These are phyloP conservation scores for Metschnikowia rubicola DNA, from an alignment of 805 yeast genomes.

Conservation along the genomic window DNA sequence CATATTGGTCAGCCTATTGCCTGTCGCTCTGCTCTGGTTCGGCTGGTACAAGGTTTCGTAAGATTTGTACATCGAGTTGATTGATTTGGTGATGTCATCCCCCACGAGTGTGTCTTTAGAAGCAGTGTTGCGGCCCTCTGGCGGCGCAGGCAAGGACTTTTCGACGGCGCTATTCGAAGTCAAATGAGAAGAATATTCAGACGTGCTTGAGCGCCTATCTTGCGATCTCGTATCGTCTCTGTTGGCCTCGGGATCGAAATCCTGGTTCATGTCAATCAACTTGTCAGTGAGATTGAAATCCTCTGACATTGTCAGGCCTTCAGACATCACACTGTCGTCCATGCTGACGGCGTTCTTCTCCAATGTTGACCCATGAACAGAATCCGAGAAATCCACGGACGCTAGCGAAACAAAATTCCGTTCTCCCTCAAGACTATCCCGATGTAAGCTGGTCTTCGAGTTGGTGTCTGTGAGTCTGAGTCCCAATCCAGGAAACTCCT, in stretches of 20 bases:
- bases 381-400: slow-evolving; percentile 16
- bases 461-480: slow-evolving; percentile 3
- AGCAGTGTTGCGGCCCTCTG: neutral
- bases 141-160: neutral
- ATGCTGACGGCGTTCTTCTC: slow-evolving; percentile 23
- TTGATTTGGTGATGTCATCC: slow-evolving; percentile 16
- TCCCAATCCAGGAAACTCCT: slow-evolving; percentile 27
- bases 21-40: slow-evolving; percentile 1
- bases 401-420: slow-evolving; percentile 21
- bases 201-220: neutral
- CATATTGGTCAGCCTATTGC: neutral
- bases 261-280: slow-evolving; percentile 7
- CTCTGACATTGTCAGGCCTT: slow-evolving; percentile 22
- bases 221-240: neutral
- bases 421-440: slow-evolving; percentile 1
- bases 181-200: neutral
- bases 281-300: slow-evolving; percentile 12
- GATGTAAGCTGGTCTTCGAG: neutral
- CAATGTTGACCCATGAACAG: slow-evolving; percentile 20
- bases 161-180: neutral
- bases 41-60: slow-evolving; percentile 19
- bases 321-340: slow-evolving; percentile 18
- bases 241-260: neutral
- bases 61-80: slow-evolving; percentile 25
- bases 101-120: slow-evolving; percentile 29